Percentiles rank a stretch among this genome's conserved stretches.
phyloP scores from a whole-genome alignment of 441 rosid genomes.

The Gossypium schwendimanii region DNA sequence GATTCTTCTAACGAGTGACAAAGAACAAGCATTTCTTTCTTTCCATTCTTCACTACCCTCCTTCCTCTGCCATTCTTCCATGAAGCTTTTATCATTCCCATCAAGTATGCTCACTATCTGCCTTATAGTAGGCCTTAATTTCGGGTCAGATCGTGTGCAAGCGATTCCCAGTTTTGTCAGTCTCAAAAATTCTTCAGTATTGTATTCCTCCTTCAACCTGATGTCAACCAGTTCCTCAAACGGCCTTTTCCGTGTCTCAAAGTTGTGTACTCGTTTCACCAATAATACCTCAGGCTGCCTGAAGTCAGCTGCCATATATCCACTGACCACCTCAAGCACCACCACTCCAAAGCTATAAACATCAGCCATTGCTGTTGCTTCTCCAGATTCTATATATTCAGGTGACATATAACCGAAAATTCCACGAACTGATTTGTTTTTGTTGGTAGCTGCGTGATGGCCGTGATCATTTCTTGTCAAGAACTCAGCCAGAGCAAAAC shows the following conservation, averaged over 20 bases:
- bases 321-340: slow-evolving; percentile 78
- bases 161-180: slow-evolving; percentile 57
- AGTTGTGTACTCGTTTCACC: slow-evolving; percentile 45
- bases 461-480: slow-evolving; percentile 67
- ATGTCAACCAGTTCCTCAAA: slow-evolving; percentile 54
- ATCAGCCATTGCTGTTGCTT: slow-evolving; percentile 75
- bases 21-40: slow-evolving; percentile 44
- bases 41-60: slow-evolving; percentile 67
- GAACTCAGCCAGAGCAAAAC: slow-evolving; percentile 88
- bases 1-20: slow-evolving; percentile 62
- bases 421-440: slow-evolving; percentile 63
- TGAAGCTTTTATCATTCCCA: slow-evolving; percentile 49
- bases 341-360: slow-evolving; percentile 85
- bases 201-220: slow-evolving; percentile 41
- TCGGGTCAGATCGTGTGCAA: slow-evolving; percentile 72
- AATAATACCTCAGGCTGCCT: slow-evolving; percentile 65
- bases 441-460: slow-evolving; percentile 42
- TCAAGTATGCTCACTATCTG: slow-evolving; percentile 81
- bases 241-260: slow-evolving; percentile 38
- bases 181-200: slow-evolving; percentile 44
- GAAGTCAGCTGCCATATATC: slow-evolving; percentile 80
- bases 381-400: slow-evolving; percentile 76
- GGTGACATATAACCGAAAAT: slow-evolving; percentile 95
- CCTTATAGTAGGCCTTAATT: slow-evolving; percentile 65
- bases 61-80: slow-evolving; percentile 26